Percentiles rank a stretch among this genome's conserved stretches.
Conservation (phyloP, 352 stramenopile species). For the Ophiocytium majus region DNA sequence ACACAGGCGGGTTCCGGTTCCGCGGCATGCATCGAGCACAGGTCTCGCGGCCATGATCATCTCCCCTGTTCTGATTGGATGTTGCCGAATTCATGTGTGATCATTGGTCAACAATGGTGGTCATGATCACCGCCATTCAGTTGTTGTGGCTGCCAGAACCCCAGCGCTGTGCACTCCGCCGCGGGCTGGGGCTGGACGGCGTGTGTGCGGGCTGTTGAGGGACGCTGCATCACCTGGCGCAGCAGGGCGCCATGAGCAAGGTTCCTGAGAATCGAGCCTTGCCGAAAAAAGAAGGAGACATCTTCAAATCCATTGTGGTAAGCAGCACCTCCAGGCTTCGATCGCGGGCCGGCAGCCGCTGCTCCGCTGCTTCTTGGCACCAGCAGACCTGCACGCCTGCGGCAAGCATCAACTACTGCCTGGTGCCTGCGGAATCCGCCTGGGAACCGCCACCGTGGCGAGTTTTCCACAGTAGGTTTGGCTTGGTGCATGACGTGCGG, state of each 20-base stretch:
- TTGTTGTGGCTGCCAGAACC: neutral
- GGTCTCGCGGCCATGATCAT: no score
- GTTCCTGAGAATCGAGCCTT: conserved; percentile 60
- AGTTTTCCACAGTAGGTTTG: no score
- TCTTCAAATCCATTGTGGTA: conserved; percentile 89
- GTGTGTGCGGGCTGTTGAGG: neutral
- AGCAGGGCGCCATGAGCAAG: neutral
- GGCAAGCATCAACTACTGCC: no score
- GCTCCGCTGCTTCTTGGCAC: neutral
- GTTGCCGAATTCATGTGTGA: neutral
- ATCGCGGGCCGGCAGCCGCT: neutral
- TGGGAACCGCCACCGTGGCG: no score
- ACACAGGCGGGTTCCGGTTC: no score
- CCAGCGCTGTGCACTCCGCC: neutral
- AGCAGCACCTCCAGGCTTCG: conserved; percentile 38
- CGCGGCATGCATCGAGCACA: no score
- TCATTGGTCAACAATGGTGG: neutral
- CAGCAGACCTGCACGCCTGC: neutral
- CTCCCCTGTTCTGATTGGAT: no score
- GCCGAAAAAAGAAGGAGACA: conserved; percentile 86
- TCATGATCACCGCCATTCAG: neutral
- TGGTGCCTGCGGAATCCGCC: no score
- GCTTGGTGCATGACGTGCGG: no score
- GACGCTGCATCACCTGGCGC: no score
- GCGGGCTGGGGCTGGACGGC: neutral